phyloP scores from a whole-genome alignment of 768 basidiomycete genomes.

The Leccinum pellstonianum region DNA sequence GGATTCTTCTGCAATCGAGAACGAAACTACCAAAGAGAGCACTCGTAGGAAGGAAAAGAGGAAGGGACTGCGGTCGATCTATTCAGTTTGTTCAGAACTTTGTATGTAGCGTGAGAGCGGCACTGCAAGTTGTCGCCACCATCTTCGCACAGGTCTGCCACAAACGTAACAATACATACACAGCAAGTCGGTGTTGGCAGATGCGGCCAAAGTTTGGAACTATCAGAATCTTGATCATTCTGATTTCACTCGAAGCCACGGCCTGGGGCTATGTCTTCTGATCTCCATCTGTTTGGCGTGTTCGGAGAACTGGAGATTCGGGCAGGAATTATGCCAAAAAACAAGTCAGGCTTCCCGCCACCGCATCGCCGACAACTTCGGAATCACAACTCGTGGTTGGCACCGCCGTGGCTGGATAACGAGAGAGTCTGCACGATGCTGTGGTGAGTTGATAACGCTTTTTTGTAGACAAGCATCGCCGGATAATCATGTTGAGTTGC shows the following conservation, averaged over 20 bases:
- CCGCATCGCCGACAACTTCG: background rate
- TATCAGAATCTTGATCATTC: background rate
- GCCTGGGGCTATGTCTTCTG: too few species aligned
- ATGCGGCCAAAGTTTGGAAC: too few species aligned
- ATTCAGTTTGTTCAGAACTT: conserved; percentile 30
- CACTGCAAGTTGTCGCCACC: too few species aligned
- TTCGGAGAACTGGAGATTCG: background rate
- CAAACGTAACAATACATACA: background rate
- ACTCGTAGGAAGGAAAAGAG: conserved; percentile 21
- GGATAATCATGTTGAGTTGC: background rate
- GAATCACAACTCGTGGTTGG: background rate
- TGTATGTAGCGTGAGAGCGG: too few species aligned
- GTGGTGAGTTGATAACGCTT: background rate
- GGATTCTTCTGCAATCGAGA: conserved; percentile 16
- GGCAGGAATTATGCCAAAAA: background rate
- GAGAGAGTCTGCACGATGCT: background rate
- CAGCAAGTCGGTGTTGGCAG: background rate
- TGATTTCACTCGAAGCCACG: too few species aligned
- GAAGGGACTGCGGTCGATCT: conserved; percentile 30
- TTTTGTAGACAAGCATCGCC: background rate
- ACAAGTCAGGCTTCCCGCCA: too few species aligned
- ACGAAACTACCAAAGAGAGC: conserved; percentile 2
- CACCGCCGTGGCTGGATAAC: background rate
- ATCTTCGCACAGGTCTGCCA: too few species aligned
- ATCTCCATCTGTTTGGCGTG: too few species aligned